phyloP scores from a whole-genome alignment of 2,329 filamentous ascomycete species.

The Penicillium sp. region DNA sequence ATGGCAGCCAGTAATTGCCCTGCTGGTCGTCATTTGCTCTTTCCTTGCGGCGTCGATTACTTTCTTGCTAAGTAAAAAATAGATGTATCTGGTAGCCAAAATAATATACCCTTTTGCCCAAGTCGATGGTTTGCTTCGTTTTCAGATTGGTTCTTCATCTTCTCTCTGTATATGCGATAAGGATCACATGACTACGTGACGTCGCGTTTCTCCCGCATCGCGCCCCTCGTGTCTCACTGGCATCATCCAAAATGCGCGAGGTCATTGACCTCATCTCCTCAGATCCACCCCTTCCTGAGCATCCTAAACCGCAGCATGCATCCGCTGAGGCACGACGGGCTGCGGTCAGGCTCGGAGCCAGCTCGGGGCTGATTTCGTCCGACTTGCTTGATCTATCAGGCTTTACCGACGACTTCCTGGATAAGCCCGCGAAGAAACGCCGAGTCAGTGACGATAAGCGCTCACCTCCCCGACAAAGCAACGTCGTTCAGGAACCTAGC shows the following conservation, averaged over 20 bases:
- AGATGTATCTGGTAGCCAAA: conserved; percentile 15
- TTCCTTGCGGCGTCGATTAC: conserved; percentile 36
- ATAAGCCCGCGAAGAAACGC: conserved; percentile 39
- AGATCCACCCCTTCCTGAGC: conserved; percentile 32
- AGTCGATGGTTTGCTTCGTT: not conserved
- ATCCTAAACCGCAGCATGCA: conserved; percentile 18
- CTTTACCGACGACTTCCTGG: conserved; percentile 30
- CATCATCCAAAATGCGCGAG: conserved; percentile 40
- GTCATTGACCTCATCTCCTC: conserved; percentile 46
- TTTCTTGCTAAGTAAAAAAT: conserved; percentile 27
- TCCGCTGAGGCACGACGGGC: conserved; percentile 12
- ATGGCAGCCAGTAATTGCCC: conserved; percentile 38
- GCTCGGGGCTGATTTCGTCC: conserved; percentile 26
- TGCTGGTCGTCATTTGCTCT: conserved; percentile 37
- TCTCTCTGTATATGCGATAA: conserved; percentile 14
- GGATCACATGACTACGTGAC: conserved; percentile 33
- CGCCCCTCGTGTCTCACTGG: conserved; percentile 22
- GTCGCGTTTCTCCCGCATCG: conserved; percentile 29
- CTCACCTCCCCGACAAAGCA: conserved; percentile 11
- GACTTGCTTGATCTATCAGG: conserved; percentile 35
- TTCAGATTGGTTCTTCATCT: not conserved
- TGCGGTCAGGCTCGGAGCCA: conserved; percentile 15
- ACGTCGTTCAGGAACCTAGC: conserved; percentile 1
- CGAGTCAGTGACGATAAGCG: conserved; percentile 32
- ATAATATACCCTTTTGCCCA: conserved; percentile 21